Conservation (phyloP, 75 land plant genomes). For the Pinus tabuliformis region DNA sequence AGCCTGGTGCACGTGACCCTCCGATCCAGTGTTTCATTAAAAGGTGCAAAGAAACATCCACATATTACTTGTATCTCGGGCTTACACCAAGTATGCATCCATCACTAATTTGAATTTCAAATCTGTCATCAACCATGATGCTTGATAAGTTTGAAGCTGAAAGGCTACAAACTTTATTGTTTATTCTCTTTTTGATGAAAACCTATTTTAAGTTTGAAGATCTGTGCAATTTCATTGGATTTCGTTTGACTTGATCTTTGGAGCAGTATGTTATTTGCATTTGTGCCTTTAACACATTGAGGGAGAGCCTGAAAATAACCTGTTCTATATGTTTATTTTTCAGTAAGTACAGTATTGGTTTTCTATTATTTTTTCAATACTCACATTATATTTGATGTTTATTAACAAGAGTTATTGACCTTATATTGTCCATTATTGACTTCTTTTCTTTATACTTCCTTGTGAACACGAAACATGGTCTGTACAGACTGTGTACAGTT, state of each 20-base stretch:
- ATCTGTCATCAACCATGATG: neutral
- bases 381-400: neutral
- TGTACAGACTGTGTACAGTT: neutral
- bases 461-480: neutral
- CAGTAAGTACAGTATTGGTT: neutral
- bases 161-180: neutral
- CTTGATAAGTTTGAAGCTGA: neutral
- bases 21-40: conserved; percentile 72
- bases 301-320: neutral
- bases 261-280: neutral
- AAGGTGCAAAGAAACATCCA: conserved; percentile 66
- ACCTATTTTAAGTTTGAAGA: neutral
- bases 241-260: neutral
- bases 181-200: conserved; percentile 1
- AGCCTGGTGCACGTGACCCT: conserved; percentile 75
- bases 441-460: neutral
- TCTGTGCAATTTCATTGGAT: neutral
- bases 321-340: neutral
- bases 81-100: conserved; percentile 52
- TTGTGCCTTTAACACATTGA: neutral
- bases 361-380: neutral
- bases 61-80: conserved; percentile 70
- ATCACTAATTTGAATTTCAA: neutral
- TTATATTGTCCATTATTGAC: no score
- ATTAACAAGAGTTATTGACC: no score